Evolutionary conservation across 805 yeast genomes (phyloP), one percentile per base, ranked within the genome.

Genomic region (Zygosaccharomyces rouxii): DNA sequence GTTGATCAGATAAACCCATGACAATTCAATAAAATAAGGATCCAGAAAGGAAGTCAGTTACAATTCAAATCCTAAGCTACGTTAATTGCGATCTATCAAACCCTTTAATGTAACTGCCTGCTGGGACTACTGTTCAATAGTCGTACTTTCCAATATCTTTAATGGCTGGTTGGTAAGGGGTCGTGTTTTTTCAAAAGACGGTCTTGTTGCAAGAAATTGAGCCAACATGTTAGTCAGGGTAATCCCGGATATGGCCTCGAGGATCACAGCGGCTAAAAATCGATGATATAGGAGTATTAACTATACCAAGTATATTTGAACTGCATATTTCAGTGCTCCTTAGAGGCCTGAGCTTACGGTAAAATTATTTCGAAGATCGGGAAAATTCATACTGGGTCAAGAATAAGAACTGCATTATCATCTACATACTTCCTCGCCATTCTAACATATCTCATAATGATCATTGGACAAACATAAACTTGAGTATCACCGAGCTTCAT

Each of bases 1-100:
- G 72, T 56, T 68, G 67, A 55, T 73, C 74, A 25, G 74, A 61
- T 35, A 66, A 53, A 33, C 48, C 60, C 69, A 64, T 63, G 13
- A 18, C 19, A 28, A 14, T 16, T 41, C 35, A 19, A 5, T 29
- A 13, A 18, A 18, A 14, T 13, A 29, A 25, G 18, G 11, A 33
- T 16, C 7, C 21, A 16, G 37, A 4, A 11, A 33, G 10, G 21
- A 16, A 16, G 14, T 19, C 37, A 33, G 37, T 18, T 33, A 14
- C 35, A 41, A 41, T 28, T 33, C 28, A 7, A 28, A 23, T 26
- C 28, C 37, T 5, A 29, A 29, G 30, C 28, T 2, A 18, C 9
- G 5, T 14, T 19, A 23, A 4, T 7, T 21, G 28, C 7, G 14
- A 41, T 28, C 35, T 29, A 41, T 28, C 35, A 33, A 23, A n/a